Evolutionary conservation across 2,329 filamentous ascomycete species (phyloP), one percentile per base, ranked within the genome.

Genomic region (Ophiostoma pallidulum): DNA sequence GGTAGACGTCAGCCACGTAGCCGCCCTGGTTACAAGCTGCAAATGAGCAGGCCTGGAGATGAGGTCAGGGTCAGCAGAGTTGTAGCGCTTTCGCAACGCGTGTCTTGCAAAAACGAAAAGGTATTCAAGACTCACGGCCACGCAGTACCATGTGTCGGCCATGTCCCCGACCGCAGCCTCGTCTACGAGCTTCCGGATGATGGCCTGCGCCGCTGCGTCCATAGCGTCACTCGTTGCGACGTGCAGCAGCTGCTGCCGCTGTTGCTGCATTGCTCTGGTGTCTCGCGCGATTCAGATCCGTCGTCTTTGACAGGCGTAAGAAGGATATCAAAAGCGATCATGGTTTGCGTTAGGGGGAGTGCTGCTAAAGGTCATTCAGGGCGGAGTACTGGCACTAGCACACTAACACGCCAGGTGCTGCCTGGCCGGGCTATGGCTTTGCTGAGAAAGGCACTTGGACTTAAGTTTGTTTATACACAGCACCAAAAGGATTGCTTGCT

Each of bases 21-120:
- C 41, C 41, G n/a, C 39, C 47, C 26, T 52, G 44, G 42, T 52
- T 52, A 41, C 50, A 50, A 14, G 47, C 50, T 10, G 50, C 45
- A 35, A 52, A 52, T 2, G 50, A 24, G 22, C 50, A 52, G 22
- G 47, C 43, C 48, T 48, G 31, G 12, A 5, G 4, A 16, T 14
- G 5, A 33, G 14, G 12, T 33, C 31, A 33, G n/a, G 8, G 28
- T 31, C 28, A 31, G 28, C 8, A 13, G 8, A 31, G 8, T 31
- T 3, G n/a, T 31, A 13, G 28, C 28, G 8, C 28, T 7, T n/a
- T 10, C 16, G 16, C 32, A n/a, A n/a, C n/a, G n/a, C n/a, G n/a
- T n/a, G n/a, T n/a, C n/a, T n/a, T n/a, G n/a, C n/a, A n/a, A n/a
- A n/a, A n/a, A n/a, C n/a, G n/a, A n/a, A n/a, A n/a, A n/a, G n/a